Conservation (phyloP, 345 rosid species). For the Sapria himalayana region DNA sequence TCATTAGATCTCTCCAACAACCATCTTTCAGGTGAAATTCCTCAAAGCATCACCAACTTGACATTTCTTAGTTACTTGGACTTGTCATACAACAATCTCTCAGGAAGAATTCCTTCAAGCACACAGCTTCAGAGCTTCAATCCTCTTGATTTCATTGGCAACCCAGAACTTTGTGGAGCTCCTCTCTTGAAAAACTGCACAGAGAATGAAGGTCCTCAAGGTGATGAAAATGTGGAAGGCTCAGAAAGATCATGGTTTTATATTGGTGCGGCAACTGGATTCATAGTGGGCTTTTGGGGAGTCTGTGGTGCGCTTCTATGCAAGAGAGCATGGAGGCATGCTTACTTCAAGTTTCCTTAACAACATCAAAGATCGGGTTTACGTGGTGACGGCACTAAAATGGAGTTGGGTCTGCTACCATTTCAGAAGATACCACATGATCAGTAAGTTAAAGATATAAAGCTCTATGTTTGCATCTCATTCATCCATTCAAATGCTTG, state of each 20-base stretch:
- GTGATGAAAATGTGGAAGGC: background rate
- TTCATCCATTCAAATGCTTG: no score
- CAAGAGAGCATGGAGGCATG: constrained; percentile 6
- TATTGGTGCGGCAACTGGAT: constrained; percentile 1
- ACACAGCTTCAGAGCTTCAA: constrained; percentile 15
- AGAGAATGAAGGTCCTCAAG: no score
- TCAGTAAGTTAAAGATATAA: no score
- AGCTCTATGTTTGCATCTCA: no score
- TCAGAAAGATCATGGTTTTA: constrained; percentile 4
- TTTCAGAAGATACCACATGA: no score
- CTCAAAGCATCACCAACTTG: constrained; percentile 18
- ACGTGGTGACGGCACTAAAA: no score
- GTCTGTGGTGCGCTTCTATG: constrained; percentile 3
- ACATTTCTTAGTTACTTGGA: constrained; percentile 14
- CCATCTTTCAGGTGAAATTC: constrained; percentile 20
- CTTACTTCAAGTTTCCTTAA: background rate
- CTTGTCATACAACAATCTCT: constrained; percentile 28
- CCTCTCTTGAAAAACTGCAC: constrained; percentile 8
- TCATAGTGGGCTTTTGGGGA: constrained; percentile 2
- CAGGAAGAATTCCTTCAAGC: constrained; percentile 17
- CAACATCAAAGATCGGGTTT: no score
- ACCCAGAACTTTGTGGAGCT: constrained; percentile 12
- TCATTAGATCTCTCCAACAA: constrained; percentile 19
- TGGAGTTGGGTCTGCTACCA: no score
- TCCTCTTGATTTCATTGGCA: constrained; percentile 8